These are phyloP conservation scores for Pseudozyma tsukubaensis DNA, from an alignment of 1,284 basidiomycete species.

Conservation along the genomic window DNA sequence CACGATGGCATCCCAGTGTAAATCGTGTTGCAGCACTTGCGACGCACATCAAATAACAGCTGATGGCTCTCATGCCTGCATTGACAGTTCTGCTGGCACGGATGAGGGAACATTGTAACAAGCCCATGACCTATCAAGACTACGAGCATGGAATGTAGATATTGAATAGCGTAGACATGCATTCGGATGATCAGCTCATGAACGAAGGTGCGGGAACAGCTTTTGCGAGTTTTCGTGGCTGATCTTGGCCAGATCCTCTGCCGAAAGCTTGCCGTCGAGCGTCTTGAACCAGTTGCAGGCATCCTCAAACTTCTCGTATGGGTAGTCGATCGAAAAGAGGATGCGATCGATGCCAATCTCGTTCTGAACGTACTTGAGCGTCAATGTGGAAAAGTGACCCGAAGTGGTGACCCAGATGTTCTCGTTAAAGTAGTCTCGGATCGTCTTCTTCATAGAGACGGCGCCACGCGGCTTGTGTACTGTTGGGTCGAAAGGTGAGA, in stretches of 20 bases:
- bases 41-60: no score
- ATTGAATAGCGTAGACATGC: no score
- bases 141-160: no score
- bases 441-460: conserved; percentile 53
- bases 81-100: no score
- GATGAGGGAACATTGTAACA: no score
- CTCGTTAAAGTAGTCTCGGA: conserved; percentile 60
- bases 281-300: conserved; percentile 66
- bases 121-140: no score
- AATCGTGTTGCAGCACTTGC: no score
- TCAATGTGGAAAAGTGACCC: conserved; percentile 57
- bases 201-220: no score
- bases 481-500: neutral
- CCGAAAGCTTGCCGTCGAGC: conserved; percentile 37
- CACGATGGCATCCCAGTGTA: no score
- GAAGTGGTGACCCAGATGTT: conserved; percentile 65
- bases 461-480: conserved; percentile 60
- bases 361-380: conserved; percentile 57
- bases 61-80: no score
- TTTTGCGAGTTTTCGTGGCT: conserved; percentile 26
- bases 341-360: conserved; percentile 66
- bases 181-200: no score
- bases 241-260: conserved; percentile 44
- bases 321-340: conserved; percentile 69
- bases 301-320: conserved; percentile 67